Evolutionary conservation across 768 basidiomycete species (phyloP), one percentile per base, ranked within the genome.

Genomic region (Cystofilobasidium ferigula): DNA sequence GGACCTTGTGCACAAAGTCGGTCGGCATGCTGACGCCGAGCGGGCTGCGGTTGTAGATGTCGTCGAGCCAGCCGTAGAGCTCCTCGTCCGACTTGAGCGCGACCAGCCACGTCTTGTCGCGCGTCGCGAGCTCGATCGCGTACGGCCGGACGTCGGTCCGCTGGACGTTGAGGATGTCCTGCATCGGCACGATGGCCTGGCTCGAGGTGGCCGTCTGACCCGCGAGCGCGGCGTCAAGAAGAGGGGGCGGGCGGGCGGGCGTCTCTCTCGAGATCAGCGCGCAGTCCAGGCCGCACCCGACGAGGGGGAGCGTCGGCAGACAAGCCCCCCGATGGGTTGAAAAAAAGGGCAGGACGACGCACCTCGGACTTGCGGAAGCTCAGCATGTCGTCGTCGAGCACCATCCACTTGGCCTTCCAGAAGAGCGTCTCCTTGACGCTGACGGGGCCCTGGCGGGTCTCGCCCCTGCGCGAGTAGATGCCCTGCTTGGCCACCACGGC

Each of bases 1-100:
- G 94, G 2, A 98, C 92, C 75, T 97, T 92, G 79, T 99, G 94
- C 0, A 97, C 90, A 73, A 99, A 98, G 76, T 99, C 94, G 10
- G 93, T 97, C 0, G 94, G 94, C 70, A 87, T 87, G 75, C 86
- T 86, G 51, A 93, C 88, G 32, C 94, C 90, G 85, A 92, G 80
- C 3, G 93, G 91, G 72, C 88, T 89, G 56, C 91, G 83, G 7
- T 83, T 84, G 77, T 98, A 97, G 68, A 99, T 86, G 74, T 95
- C 93, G 73, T 99, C 94, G 76, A 93, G 88, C 93, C 93, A 98
- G 22, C 86, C 85, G 72, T 99, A 99, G n/a, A 99, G 81, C 73
- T 99, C 94, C 71, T 93, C 90, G 73, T 99, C 93, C 70, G 81
- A 88, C 79, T 93, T 95, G 69, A 95, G 79, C 2, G 89, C 69